Evolutionary conservation across 192 early-diverging fungal genomes (phyloP), one percentile per base, ranked within the genome.

Genomic region (Pilaira anomala): DNA sequence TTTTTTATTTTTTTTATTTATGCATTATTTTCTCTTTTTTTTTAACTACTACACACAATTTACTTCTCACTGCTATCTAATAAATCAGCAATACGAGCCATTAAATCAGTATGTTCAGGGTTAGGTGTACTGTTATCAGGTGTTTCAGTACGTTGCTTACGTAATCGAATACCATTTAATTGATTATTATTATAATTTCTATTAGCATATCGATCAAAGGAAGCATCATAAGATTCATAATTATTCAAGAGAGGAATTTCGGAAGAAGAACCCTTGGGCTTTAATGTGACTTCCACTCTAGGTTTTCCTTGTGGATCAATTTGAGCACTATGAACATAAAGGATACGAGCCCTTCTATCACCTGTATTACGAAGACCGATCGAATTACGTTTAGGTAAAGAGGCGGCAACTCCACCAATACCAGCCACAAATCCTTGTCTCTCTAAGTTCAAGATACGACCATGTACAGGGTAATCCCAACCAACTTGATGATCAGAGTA

Each of bases 241-340:
- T 55, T 30, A 21, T 56, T 50, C 40, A 46, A 45, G 9, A 33
- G 14, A 6, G 53, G 53, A 29, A 56, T 48, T 7, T 52, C 14
- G 0, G 63, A 65, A 19, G 52, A n/a, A 5, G 25, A 2, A 4
- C 26, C 45, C 7, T 28, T n/a, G 0, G 26, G 6, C 1, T 42
- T 3, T 2, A 66, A 40, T 16, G 42, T 45, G 9, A 58, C 55
- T 19, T 33, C 48, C 1, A 84, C 67, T 36, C 65, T 69, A 61
- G 80, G 82, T 46, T 66, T 71, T 41, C 80, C 80, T 46, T 81
- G 64, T n/a, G 48, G 58, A 60, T 82, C 74, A 42, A 82, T 44
- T 40, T 78, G 71, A 3, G 86, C 87, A 29, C 76, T 80, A 49
- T 80, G 73, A 13, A 91, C 87, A 57, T 83, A 88, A 75, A 88